Conservation (phyloP, 176 grass and related monocot genomes). For the Carex littledalei region DNA sequence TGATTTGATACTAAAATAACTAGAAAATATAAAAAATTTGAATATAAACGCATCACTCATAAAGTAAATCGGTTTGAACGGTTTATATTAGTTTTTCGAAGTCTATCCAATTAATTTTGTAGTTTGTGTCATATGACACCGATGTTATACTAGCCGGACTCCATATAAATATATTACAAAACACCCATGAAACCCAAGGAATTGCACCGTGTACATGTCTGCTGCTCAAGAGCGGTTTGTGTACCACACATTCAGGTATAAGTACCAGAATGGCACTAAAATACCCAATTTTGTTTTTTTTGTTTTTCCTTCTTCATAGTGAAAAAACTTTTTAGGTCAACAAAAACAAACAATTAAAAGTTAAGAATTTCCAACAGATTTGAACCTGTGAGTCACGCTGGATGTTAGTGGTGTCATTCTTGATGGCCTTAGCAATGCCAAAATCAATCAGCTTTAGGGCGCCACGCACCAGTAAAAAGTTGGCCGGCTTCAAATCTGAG, state of each 20-base stretch:
- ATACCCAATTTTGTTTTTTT: not conserved
- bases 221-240: not conserved
- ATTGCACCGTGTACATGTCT: too few species aligned
- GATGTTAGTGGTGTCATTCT: slow-evolving; percentile 29
- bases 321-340: not conserved
- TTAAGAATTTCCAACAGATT: not conserved
- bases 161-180: not conserved
- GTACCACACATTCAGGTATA: not conserved
- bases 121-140: too few species aligned
- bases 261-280: not conserved
- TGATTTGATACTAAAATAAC: too few species aligned
- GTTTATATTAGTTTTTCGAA: too few species aligned
- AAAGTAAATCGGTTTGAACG: too few species aligned
- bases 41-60: too few species aligned
- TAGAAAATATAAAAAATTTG: too few species aligned
- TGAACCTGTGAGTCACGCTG: slow-evolving; percentile 84
- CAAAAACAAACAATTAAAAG: not conserved
- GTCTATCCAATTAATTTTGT: too few species aligned
- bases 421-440: slow-evolving; percentile 28
- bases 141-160: too few species aligned
- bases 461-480: slow-evolving; percentile 78
- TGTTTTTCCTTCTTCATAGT: not conserved
- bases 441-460: slow-evolving; percentile 76
- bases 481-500: slow-evolving; percentile 91
- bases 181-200: not conserved